Base-by-base conservation (phyloP, 257 asterid genomes). In the Linaria vulgaris region DNA sequence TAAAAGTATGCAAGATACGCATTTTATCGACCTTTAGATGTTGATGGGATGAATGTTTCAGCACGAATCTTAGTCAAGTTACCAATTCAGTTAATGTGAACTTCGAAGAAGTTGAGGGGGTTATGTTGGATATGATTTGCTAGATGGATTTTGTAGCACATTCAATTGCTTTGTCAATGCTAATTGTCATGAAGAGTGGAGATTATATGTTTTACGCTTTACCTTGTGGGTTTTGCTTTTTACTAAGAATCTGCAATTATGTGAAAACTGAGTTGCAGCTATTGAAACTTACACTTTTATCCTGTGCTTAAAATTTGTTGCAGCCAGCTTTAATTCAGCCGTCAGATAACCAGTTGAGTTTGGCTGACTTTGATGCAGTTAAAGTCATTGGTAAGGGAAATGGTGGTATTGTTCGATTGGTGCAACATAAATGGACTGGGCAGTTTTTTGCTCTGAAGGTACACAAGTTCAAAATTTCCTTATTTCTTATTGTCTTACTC, bases 401-500 rank as follows among this genome's bases (percentile, higher is more conserved):
- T 64, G 97, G 98, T 10, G 98, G 98, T 43, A 82, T 89, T 59
- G 98, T 92, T 59, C 94, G 88, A 22, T 67, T 92, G 84, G 98
- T 92, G 72, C 98, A 89, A 56, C 98, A 92, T 72, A 92, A 92
- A 75, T 88, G 97, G 97, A 89, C 98, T 0, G 91, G 78, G 0
- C 98, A 92, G 63, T 88, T 88, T 76, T 92, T 92, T n/a, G 98
- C 97, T 49, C 84, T 92, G 37, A 92, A 92, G 98, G 98, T 92
- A 79, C 23, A 45, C 49, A 11, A 8, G 15, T 10, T 59, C 22
- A 10, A 19, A 39, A 11, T 13, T 46, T n/a, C 19, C 6, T 56
- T 17, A 20, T 46, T 45, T 5, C 20, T 31, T 30, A 20, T 27
- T 21, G 52, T 24, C 55, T 24, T 16, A 16, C 38, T 2, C 23